Conservation (phyloP, 192 early-diverging fungal species). For the Chytriomyces sp. region DNA sequence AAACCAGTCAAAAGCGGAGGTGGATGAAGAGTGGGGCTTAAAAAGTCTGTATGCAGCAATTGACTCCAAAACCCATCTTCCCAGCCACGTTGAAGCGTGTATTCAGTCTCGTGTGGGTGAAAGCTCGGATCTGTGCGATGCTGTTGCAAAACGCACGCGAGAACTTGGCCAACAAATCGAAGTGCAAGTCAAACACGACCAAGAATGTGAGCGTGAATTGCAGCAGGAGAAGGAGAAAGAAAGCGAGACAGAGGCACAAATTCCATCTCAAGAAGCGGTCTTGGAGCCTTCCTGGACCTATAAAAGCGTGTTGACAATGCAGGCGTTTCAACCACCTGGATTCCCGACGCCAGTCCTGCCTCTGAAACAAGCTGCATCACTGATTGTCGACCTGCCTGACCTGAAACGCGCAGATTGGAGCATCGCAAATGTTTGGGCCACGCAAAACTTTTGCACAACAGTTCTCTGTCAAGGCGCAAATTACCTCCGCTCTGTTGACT, state of each 20-base stretch:
- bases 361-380: neutral
- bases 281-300: neutral
- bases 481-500: neutral
- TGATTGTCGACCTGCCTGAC: neutral
- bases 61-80: neutral
- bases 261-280: neutral
- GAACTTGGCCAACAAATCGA: slow-evolving; percentile 3
- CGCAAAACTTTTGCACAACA: slow-evolving; percentile 15
- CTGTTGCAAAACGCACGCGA: neutral
- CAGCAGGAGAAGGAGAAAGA: slow-evolving; percentile 4
- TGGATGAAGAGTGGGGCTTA: slow-evolving; percentile 17
- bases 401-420: neutral
- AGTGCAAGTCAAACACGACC: neutral
- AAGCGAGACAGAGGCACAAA: neutral
- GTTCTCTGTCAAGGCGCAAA: neutral
- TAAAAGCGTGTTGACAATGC: neutral
- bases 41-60: neutral
- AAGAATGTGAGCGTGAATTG: slow-evolving; percentile 18
- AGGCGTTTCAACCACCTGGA: neutral
- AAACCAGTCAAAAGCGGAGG: neutral
- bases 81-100: neutral
- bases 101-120: neutral
- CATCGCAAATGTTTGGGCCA: neutral
- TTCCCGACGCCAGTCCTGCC: neutral
- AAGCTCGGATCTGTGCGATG: neutral